Evolutionary conservation across 2,329 filamentous ascomycete genomes (phyloP).

Genomic region (Claviceps spartinae): DNA sequence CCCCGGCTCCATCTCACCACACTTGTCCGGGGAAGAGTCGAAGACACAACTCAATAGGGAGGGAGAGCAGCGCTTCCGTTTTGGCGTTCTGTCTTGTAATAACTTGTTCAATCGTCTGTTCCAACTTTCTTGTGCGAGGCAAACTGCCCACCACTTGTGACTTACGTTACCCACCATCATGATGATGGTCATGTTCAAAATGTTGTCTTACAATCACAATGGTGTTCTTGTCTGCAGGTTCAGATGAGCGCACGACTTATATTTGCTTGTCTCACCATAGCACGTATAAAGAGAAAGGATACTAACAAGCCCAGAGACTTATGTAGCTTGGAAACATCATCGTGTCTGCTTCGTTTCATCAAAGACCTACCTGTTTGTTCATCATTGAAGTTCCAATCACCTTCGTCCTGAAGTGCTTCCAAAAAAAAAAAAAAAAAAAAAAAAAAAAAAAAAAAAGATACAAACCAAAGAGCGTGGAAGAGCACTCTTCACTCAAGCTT

Average conservation of each 20-base stretch:
- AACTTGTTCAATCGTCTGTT: background rate
- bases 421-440: background rate
- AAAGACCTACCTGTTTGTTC: background rate
- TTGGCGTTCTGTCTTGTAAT: background rate
- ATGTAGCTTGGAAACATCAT: background rate
- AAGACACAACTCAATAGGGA: background rate
- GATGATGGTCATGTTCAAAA: background rate
- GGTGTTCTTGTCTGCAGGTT: too few relatives aligned
- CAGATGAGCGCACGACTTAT: too few relatives aligned
- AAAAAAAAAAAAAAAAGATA: background rate
- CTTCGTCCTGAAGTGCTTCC: background rate
- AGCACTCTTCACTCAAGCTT: background rate
- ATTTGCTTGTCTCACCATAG: background rate
- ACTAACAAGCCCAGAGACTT: background rate
- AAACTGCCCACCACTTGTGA: background rate
- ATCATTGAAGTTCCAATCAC: background rate
- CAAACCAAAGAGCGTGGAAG: background rate
- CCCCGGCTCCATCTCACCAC: background rate
- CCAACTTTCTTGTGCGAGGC: background rate
- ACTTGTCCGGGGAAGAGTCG: background rate
- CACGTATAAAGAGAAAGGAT: constrained; percentile 2
- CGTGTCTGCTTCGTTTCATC: background rate
- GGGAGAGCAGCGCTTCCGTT: background rate
- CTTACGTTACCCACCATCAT: background rate
- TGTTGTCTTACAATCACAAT: background rate